These are phyloP conservation scores for Fusarium camptoceras DNA, from an alignment of 2,329 filamentous ascomycete species.

Conservation along the genomic window DNA sequence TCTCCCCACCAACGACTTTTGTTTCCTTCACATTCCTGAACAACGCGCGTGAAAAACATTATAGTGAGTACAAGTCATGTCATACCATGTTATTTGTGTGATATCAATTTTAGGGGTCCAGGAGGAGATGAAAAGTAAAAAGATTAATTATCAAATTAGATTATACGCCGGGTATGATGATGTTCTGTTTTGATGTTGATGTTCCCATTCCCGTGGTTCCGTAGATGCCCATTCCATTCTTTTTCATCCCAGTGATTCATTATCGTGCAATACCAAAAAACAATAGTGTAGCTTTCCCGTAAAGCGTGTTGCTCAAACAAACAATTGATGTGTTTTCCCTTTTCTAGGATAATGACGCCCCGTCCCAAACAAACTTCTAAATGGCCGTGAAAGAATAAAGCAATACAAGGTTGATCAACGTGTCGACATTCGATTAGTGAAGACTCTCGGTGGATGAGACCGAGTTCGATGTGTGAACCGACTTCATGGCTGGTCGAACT, in stretches of 20 bases:
- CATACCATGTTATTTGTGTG: neutral
- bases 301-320: slow-evolving; percentile 5
- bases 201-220: slow-evolving; percentile 22
- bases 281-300: slow-evolving; percentile 11
- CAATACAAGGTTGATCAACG: neutral
- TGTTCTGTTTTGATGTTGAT: slow-evolving; percentile 3
- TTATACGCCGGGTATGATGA: slow-evolving; percentile 37
- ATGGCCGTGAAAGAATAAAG: slow-evolving; percentile 13
- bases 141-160: slow-evolving; percentile 27
- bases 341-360: slow-evolving; percentile 21
- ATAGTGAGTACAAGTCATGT: neutral
- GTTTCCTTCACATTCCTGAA: slow-evolving; percentile 36
- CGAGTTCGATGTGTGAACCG: slow-evolving; percentile 34
- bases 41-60: neutral
- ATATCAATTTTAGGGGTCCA: slow-evolving; percentile 2
- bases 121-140: neutral
- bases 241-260: slow-evolving; percentile 13
- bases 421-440: slow-evolving; percentile 9
- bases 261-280: slow-evolving; percentile 28
- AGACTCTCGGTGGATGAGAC: slow-evolving; percentile 44
- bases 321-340: slow-evolving; percentile 14
- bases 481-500: slow-evolving; percentile 39
- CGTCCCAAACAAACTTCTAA: slow-evolving; percentile 6
- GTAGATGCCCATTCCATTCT: slow-evolving; percentile 23
- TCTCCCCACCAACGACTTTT: slow-evolving; percentile 14